phyloP scores from a whole-genome alignment of 768 basidiomycete genomes.

The Mycena rebaudengoi region DNA sequence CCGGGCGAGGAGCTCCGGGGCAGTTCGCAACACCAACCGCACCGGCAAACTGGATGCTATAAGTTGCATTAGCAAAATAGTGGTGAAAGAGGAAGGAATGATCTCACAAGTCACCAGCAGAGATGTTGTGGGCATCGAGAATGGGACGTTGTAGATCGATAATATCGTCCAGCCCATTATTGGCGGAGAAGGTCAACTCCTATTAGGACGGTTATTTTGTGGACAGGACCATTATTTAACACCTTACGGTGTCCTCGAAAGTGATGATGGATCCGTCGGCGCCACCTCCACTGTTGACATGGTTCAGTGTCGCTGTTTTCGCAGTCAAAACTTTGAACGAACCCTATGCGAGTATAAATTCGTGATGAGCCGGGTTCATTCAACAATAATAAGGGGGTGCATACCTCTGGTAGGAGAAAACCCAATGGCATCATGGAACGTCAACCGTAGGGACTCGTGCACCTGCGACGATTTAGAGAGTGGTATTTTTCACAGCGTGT shows the following conservation, averaged over 20 bases:
- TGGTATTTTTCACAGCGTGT: background rate
- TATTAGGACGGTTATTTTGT: background rate
- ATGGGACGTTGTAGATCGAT: conserved; percentile 45
- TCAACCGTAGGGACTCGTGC: conserved; percentile 17
- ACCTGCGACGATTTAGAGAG: background rate
- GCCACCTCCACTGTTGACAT: conserved; percentile 47
- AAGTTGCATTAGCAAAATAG: background rate
- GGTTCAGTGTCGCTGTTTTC: background rate
- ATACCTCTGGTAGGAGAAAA: conserved; percentile 25
- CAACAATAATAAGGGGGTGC: background rate
- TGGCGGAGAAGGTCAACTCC: conserved; percentile 53
- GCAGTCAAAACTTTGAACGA: background rate
- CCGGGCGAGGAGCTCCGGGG: conserved; percentile 42
- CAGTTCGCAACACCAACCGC: conserved; percentile 42
- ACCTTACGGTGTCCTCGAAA: conserved; percentile 44
- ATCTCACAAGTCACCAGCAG: conserved; percentile 57
- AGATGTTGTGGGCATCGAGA: conserved; percentile 44
- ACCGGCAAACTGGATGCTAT: conserved; percentile 41
- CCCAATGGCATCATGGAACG: conserved; percentile 33
- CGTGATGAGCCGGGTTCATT: too few relatives aligned
- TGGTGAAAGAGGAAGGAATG: background rate
- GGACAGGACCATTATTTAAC: background rate
- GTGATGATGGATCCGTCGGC: conserved; percentile 60
- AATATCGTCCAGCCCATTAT: conserved; percentile 53
- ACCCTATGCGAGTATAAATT: background rate